Evolutionary conservation across 169 alveolate genomes (phyloP).

Genomic region (Neospora caninum): DNA sequence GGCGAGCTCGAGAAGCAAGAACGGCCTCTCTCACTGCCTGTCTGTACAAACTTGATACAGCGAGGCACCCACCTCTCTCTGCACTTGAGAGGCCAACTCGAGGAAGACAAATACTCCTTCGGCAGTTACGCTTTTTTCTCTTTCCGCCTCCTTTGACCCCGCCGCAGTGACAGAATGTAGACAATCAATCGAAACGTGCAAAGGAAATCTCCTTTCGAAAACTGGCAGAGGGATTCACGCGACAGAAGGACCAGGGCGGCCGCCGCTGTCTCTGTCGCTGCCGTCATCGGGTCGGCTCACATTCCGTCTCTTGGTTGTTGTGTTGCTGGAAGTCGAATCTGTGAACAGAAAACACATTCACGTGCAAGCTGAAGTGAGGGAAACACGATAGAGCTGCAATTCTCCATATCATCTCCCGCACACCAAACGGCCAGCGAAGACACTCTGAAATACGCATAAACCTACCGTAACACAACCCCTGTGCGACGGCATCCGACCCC

Average conservation of each 20-base stretch:
- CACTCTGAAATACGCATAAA: too few relatives aligned
- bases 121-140: too few relatives aligned
- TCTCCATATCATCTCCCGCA: too few relatives aligned
- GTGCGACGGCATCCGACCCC: too few relatives aligned
- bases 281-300: constrained; percentile 21
- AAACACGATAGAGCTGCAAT: too few relatives aligned
- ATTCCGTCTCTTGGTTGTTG: not conserved
- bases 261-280: not conserved
- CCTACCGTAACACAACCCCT: too few relatives aligned
- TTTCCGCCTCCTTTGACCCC: not conserved
- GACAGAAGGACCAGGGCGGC: constrained; percentile 25
- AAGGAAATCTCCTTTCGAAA: not conserved
- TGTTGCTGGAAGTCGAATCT: not conserved
- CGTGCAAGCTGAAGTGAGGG: too few relatives aligned
- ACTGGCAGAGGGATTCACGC: not conserved
- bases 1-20: not conserved
- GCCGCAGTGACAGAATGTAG: not conserved
- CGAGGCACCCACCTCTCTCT: not conserved
- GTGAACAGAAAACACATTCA: not conserved
- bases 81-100: too few relatives aligned
- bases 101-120: too few relatives aligned
- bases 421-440: too few relatives aligned
- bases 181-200: not conserved
- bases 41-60: not conserved
- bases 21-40: not conserved